These are phyloP conservation scores for Torrubiella hemipterigena DNA, from an alignment of 2,329 filamentous ascomycete species.

Conservation along the genomic window DNA sequence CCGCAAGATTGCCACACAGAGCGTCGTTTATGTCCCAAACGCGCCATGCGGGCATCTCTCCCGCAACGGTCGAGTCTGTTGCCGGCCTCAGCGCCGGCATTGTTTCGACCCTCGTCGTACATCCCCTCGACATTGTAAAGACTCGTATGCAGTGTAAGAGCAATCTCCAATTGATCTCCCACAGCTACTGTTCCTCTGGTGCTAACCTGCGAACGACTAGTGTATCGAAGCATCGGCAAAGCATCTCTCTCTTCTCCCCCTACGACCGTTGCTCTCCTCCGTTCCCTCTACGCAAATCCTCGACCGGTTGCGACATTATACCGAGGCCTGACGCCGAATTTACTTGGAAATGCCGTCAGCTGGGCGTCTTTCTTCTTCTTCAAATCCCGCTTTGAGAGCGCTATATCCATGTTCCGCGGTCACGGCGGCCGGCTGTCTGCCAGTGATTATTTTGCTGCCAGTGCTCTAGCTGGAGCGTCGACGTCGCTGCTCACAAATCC, in stretches of 20 bases:
- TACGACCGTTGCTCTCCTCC: conserved; percentile 40
- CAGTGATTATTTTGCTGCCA: conserved; percentile 71
- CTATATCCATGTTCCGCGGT: conserved; percentile 20
- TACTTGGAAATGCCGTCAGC: conserved; percentile 78
- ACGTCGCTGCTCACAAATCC: conserved; percentile 85
- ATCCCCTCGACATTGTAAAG: conserved; percentile 93
- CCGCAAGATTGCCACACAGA: too few relatives aligned
- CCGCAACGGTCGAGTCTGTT: conserved; percentile 73
- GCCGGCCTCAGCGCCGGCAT: conserved; percentile 85
- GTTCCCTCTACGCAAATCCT: conserved; percentile 34
- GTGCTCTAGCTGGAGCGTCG: conserved; percentile 55
- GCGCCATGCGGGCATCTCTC: conserved; percentile 50
- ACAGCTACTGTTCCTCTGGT: neutral
- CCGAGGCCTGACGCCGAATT: conserved; percentile 78
- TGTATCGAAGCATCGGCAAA: conserved; percentile 33
- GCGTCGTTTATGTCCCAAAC: conserved; percentile 37
- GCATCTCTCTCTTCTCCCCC: conserved; percentile 22
- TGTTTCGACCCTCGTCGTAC: conserved; percentile 73
- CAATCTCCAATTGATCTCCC: neutral
- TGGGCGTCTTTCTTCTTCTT: conserved; percentile 91
- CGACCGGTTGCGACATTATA: conserved; percentile 62
- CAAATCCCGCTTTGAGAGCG: conserved; percentile 43
- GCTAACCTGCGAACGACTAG: conserved; percentile 20
- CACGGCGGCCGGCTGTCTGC: conserved; percentile 24
- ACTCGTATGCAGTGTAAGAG: conserved; percentile 76